phyloP scores from a whole-genome alignment of 768 basidiomycete genomes.

The Lactifluus pinguis region DNA sequence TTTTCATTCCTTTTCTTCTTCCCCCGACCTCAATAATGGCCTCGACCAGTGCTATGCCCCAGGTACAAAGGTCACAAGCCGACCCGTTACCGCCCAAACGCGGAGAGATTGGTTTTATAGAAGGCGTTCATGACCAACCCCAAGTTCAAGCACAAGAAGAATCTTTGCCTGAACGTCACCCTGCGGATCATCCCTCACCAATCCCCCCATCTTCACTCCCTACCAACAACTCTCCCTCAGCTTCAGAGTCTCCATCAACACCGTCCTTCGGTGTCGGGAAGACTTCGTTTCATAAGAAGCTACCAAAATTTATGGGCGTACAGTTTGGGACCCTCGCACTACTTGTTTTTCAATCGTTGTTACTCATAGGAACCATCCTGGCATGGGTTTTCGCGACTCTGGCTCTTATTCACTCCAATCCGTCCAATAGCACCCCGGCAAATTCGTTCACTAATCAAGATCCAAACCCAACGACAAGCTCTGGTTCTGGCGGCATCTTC shows the following conservation, averaged over 20 bases:
- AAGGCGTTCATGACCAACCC: constrained; percentile 29
- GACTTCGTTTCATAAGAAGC: constrained; percentile 30
- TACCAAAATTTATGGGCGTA: constrained; percentile 36
- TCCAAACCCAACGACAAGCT: not conserved
- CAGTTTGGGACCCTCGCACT: constrained; percentile 35
- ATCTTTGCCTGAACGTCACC: constrained; percentile 40
- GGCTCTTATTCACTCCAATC: constrained; percentile 19
- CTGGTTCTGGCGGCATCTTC: constrained; percentile 33
- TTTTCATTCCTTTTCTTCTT: not conserved
- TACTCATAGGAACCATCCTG: constrained; percentile 40
- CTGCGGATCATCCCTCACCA: constrained; percentile 32
- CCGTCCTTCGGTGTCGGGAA: constrained; percentile 23
- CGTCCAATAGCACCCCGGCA: not conserved
- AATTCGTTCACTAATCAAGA: too few relatives aligned
- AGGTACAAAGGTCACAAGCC: constrained; percentile 40
- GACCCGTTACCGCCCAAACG: constrained; percentile 54
- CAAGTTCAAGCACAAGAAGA: constrained; percentile 6
- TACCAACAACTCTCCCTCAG: not conserved
- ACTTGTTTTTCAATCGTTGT: constrained; percentile 31
- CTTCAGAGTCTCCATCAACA: not conserved
- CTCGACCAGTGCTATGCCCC: constrained; percentile 21
- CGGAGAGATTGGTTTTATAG: constrained; percentile 57
- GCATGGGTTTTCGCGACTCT: constrained; percentile 44
- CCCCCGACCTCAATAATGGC: constrained; percentile 21
- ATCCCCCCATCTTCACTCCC: not conserved